Conservation (phyloP, 352 stramenopile genomes). For the Pythium folliculosum region DNA sequence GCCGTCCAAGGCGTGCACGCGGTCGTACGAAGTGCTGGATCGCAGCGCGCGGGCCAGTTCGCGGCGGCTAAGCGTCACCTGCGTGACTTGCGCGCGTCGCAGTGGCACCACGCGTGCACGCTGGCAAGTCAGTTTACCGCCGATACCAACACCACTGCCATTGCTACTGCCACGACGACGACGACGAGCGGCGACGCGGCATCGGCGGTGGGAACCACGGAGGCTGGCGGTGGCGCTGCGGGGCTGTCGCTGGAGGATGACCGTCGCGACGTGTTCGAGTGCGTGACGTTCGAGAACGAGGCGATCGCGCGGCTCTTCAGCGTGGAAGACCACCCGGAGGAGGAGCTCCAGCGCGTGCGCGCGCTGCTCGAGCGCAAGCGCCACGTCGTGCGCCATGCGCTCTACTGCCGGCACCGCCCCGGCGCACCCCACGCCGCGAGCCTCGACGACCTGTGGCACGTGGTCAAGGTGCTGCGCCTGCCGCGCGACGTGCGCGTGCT, state of each 20-base stretch:
- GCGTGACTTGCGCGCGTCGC: conserved; percentile 36
- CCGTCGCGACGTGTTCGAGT: conserved; percentile 59
- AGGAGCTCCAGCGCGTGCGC: conserved; percentile 48
- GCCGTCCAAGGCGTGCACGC: conserved; percentile 39
- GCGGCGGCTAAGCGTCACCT: conserved; percentile 33
- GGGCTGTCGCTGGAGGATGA: conserved; percentile 36
- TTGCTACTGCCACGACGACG: not conserved
- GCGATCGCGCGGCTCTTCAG: conserved; percentile 60
- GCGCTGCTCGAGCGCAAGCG: conserved; percentile 56
- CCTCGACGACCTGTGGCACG: conserved; percentile 70
- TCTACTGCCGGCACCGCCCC: conserved; percentile 53
- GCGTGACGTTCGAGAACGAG: conserved; percentile 55
- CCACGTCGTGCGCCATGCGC: conserved; percentile 41
- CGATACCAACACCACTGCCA: not conserved
- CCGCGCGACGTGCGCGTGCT: conserved; percentile 62
- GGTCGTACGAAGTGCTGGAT: conserved; percentile 33
- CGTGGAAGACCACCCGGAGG: conserved; percentile 49
- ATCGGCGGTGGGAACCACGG: too few species aligned
- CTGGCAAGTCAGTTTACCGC: conserved; percentile 43
- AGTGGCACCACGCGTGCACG: conserved; percentile 57
- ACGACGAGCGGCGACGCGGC: too few species aligned
- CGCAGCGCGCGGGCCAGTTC: conserved; percentile 40
- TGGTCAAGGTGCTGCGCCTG: conserved; percentile 63
- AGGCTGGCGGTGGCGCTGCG: too few species aligned
- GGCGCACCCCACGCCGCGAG: conserved; percentile 49